phyloP scores from a whole-genome alignment of 148 eudicot genomes.

The Vaccinium corymbosum region DNA sequence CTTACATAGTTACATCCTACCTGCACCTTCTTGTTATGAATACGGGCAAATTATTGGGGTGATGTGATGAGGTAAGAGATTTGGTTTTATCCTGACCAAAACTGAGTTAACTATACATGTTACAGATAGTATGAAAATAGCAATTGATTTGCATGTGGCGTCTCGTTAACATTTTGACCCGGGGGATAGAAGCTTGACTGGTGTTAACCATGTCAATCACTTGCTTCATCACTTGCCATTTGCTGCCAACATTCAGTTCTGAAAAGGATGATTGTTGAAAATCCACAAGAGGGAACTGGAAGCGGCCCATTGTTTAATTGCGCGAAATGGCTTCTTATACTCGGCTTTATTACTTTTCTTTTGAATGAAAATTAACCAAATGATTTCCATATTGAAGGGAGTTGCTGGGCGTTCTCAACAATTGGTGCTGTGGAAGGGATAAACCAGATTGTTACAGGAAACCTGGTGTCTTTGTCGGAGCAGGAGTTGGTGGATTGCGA shows the following conservation, averaged over 20 bases:
- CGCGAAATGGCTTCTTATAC: not conserved
- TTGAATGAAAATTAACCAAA: not conserved
- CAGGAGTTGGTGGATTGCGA: constrained; percentile 86
- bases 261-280: not conserved
- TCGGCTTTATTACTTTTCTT: not conserved
- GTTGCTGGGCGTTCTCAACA: constrained; percentile 92
- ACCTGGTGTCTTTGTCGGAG: constrained; percentile 57
- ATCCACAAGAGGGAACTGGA: not conserved
- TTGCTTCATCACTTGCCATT: not conserved
- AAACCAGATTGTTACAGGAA: constrained; percentile 70
- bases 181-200: not conserved
- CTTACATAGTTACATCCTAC: not conserved
- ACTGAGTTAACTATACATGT: not conserved
- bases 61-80: not conserved
- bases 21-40: not conserved
- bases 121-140: not conserved
- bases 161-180: not conserved
- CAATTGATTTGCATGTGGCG: not conserved
- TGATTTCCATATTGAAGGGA: constrained; percentile 42
- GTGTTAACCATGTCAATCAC: not conserved
- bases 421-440: constrained; percentile 73
- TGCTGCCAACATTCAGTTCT: not conserved
- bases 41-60: not conserved
- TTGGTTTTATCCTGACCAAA: not conserved
- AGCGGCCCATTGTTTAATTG: not conserved